Evolutionary conservation across 2,329 filamentous ascomycete genomes (phyloP), one percentile per base, ranked within the genome.

Genomic region (Chalaropsis ovoidea): DNA sequence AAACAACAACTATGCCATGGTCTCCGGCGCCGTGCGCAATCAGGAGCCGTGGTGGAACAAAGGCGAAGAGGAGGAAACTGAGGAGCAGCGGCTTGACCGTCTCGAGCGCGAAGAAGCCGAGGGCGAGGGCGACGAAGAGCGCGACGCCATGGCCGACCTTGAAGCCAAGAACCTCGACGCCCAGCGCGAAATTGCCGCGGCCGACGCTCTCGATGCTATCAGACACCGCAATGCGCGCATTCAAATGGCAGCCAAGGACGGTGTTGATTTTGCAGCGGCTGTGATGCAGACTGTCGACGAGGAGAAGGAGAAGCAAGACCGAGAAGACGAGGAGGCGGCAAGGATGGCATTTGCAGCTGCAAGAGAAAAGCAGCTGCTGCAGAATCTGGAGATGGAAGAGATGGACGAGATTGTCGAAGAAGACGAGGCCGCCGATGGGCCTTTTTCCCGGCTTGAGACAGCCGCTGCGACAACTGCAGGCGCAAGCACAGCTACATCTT

Each of bases 151-250:
- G 95, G 88, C 88, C 66, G 92, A 96, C 73, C 77, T 99, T 60
- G 94, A 99, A 77, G 87, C 88, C 69, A 97, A 97, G 78, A 96
- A 93, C 65, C 78, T 88, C 24, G 94, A 99, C 74, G 92, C 92
- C 0, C 92, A 94, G 78, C 82, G 88, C 49, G 94, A 99, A 76
- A 99, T 99, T 92, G 90, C 89, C 19, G 90, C 96, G 56, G 94
- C 94, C 1, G 94, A 99, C 78, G 93, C 92, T 7, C 77, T 99
- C 65, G 94, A 99, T 75, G 92, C 96, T 77, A 96, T 99, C 66
- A 81, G 93, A 65, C 93, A 89, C 63, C 80, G 93, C 69, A 99
- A 99, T 76, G 94, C 94, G 7, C 81, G 91, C 69, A 85, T 94
- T 62, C 90, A 95, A 75, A 82, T 88, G 69, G 87, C 86, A 8